phyloP scores from a whole-genome alignment of 192 early-diverging fungal genomes.

The Linnemannia elongata region DNA sequence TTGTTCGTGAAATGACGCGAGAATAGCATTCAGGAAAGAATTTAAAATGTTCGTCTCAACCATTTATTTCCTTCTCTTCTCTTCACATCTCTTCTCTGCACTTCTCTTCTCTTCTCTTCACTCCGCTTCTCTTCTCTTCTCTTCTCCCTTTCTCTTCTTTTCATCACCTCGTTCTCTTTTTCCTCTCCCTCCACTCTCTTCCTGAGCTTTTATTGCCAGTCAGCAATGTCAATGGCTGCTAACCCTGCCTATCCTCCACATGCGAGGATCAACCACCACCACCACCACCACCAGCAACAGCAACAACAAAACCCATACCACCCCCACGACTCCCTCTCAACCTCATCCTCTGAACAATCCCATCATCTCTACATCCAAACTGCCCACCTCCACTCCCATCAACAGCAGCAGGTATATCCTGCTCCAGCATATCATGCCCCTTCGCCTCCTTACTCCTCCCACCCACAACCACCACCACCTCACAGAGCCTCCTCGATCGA shows the following conservation, averaged over 20 bases:
- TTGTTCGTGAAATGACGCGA: conserved; percentile 37
- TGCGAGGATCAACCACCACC: conserved; percentile 14
- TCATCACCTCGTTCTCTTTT: background rate
- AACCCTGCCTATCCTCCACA: conserved; percentile 24
- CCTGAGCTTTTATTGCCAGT: background rate
- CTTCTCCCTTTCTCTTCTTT: background rate
- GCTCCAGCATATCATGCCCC: conserved; percentile 31
- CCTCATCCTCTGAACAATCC: conserved; percentile 22
- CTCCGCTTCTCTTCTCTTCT: background rate
- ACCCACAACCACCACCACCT: background rate
- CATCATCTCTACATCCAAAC: conserved; percentile 39
- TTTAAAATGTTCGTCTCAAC: too few species aligned
- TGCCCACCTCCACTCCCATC: conserved; percentile 12
- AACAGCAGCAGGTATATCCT: conserved; percentile 23
- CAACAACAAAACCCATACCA: conserved; percentile 15
- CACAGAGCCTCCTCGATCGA: conserved; percentile 37
- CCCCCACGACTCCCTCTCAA: conserved; percentile 6
- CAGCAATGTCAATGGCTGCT: conserved; percentile 23
- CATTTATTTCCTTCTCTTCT: too few species aligned
- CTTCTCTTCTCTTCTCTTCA: background rate
- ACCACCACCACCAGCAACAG: background rate
- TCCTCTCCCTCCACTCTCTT: background rate
- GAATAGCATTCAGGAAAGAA: background rate
- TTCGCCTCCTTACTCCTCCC: conserved; percentile 38
- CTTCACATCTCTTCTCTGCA: background rate